Percentiles rank a stretch among this genome's conserved stretches.
phyloP scores from a whole-genome alignment of 2,329 filamentous ascomycete genomes.

The Fusarium odoratissimum region DNA sequence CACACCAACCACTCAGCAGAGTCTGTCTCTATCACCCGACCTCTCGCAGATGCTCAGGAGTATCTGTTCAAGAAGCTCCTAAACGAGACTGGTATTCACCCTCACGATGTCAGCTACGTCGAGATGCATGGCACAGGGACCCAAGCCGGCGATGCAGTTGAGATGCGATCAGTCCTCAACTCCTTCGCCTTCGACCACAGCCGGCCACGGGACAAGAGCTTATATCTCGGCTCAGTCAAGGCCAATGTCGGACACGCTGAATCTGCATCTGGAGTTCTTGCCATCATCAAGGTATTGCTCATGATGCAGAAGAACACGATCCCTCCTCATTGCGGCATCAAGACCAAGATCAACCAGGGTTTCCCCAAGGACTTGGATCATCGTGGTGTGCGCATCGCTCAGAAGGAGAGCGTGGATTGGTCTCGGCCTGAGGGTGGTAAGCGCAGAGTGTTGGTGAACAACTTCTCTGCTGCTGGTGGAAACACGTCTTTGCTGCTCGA shows the following conservation, averaged over 20 bases:
- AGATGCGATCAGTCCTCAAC: constrained; percentile 81
- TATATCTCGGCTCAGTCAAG: constrained; percentile 73
- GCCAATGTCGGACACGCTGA: constrained; percentile 71
- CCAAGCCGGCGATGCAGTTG: constrained; percentile 84
- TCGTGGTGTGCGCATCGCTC: neutral
- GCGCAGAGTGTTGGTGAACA: neutral
- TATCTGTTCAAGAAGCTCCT: constrained; percentile 72
- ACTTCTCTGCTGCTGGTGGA: constrained; percentile 3
- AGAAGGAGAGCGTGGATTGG: neutral
- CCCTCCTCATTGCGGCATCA: constrained; percentile 38
- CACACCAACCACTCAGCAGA: constrained; percentile 41
- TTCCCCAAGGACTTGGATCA: neutral
- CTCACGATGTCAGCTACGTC: constrained; percentile 82
- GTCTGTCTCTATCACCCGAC: constrained; percentile 48
- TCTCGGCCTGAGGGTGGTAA: neutral
- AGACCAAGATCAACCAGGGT: neutral
- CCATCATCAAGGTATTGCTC: neutral
- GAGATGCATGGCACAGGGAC: constrained; percentile 95
- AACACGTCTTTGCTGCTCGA: neutral
- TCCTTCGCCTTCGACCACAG: constrained; percentile 63
- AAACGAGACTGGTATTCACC: constrained; percentile 77
- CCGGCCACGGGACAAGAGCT: constrained; percentile 58
- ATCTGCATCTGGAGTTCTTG: neutral
- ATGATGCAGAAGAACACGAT: constrained; percentile 8
- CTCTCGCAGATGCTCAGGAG: constrained; percentile 75